Evolutionary conservation across 225 moss, liverwort and hornwort genomes (phyloP).

Genomic region (Thuidium tamariscinum): DNA sequence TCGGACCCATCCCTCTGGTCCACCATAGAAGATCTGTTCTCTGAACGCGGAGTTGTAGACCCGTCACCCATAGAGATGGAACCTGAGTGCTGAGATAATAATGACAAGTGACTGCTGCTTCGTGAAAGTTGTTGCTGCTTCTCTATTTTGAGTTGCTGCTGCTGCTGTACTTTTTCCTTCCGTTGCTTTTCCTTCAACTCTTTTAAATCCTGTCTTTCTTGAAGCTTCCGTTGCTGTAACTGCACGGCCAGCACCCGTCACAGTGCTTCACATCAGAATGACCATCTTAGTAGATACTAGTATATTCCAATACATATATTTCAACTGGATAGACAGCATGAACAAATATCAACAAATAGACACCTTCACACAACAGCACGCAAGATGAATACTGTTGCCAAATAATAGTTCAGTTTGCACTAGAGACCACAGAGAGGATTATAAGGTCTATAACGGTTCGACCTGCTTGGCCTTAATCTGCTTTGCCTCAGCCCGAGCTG

Average conservation of each 20-base stretch:
- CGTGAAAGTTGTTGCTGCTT: slow-evolving; percentile 50
- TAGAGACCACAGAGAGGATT: neutral
- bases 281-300: neutral
- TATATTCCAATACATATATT: neutral
- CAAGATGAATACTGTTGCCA: neutral
- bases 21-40: slow-evolving; percentile 42
- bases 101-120: slow-evolving; percentile 49
- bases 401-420: neutral
- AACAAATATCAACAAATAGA: neutral
- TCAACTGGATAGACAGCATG: neutral
- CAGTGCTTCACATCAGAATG: slow-evolving; percentile 9
- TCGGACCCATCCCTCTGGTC: slow-evolving; percentile 39
- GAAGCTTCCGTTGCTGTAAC: slow-evolving; percentile 59
- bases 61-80: slow-evolving; percentile 50
- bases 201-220: slow-evolving; percentile 60
- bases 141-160: slow-evolving; percentile 60
- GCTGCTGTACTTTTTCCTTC: slow-evolving; percentile 63
- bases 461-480: slow-evolving; percentile 59
- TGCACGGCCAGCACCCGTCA: slow-evolving; percentile 22
- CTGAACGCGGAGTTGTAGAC: slow-evolving; percentile 43
- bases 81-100: slow-evolving; percentile 50
- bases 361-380: neutral
- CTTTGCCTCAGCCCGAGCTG: slow-evolving; percentile 62
- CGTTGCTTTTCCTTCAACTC: slow-evolving; percentile 55
- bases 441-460: neutral